Conservation (phyloP, 805 yeast species). For the Suhomyces faveliae region DNA sequence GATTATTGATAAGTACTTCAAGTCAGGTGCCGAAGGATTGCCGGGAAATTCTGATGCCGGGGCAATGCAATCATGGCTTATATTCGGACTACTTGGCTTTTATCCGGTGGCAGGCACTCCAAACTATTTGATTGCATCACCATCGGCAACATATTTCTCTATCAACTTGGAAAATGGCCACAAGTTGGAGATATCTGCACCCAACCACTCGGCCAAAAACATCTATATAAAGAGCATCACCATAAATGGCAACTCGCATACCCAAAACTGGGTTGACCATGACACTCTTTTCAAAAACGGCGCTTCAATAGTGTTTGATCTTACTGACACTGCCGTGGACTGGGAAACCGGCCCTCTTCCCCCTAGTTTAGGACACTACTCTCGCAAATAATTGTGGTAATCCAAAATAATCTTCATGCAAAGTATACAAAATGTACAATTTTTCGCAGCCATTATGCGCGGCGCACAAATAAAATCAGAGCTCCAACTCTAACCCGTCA, state of each 20-base stretch:
- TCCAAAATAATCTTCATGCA: no score
- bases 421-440: no score
- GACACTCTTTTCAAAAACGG: constrained; percentile 28
- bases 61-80: constrained; percentile 38
- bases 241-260: constrained; percentile 25
- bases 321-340: constrained; percentile 13
- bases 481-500: constrained; percentile 14
- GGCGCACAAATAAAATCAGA: neutral
- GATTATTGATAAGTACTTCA: constrained; percentile 24
- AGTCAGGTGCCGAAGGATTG: constrained; percentile 24
- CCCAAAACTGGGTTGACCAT: constrained; percentile 33
- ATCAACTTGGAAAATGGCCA: constrained; percentile 24
- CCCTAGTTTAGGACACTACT: constrained; percentile 25
- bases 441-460: neutral
- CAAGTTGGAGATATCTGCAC: constrained; percentile 21
- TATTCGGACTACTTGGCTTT: constrained; percentile 32
- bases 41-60: constrained; percentile 42
- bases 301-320: constrained; percentile 19
- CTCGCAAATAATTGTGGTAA: neutral
- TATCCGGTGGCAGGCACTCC: constrained; percentile 38
- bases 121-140: constrained; percentile 30
- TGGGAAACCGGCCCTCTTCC: constrained; percentile 29
- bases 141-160: constrained; percentile 23
- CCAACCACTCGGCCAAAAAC: constrained; percentile 19
- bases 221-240: constrained; percentile 28